Conservation (phyloP, 78 protist genomes). For the Dictyostelium discoideum region DNA sequence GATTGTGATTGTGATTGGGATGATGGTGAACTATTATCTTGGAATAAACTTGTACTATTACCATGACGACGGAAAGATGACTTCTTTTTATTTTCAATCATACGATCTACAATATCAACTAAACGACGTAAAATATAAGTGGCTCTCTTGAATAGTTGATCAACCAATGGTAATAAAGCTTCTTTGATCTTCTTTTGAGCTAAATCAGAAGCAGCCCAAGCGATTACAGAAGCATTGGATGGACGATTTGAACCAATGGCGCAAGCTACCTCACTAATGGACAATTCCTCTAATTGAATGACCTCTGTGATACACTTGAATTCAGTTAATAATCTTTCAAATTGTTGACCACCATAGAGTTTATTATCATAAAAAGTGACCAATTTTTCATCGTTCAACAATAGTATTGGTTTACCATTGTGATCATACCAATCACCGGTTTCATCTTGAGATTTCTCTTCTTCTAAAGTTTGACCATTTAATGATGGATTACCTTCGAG, state of each 20-base stretch:
- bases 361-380: conserved; percentile 42
- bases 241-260: conserved; percentile 72
- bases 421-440: conserved; percentile 83
- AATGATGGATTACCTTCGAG: conserved; percentile 83
- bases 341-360: conserved; percentile 87
- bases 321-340: conserved; percentile 80
- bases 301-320: conserved; percentile 51
- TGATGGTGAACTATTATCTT: conserved; percentile 43
- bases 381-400: not conserved
- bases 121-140: conserved; percentile 78
- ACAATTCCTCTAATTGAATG: conserved; percentile 45
- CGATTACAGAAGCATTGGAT: conserved; percentile 45
- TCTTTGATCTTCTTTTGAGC: conserved; percentile 72
- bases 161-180: conserved; percentile 61
- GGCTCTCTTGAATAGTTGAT: conserved; percentile 76
- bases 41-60: not conserved
- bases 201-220: conserved; percentile 86
- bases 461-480: conserved; percentile 82
- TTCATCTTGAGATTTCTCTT: conserved; percentile 84
- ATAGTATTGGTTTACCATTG: conserved; percentile 10
- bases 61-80: conserved; percentile 63
- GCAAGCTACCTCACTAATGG: conserved; percentile 67
- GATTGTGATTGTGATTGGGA: not conserved
- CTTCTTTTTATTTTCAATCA: conserved; percentile 78
- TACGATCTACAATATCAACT: conserved; percentile 83